Evolutionary conservation across 2,329 filamentous ascomycete genomes (phyloP).

Genomic region (Aspergillus fumigatiaffinis): DNA sequence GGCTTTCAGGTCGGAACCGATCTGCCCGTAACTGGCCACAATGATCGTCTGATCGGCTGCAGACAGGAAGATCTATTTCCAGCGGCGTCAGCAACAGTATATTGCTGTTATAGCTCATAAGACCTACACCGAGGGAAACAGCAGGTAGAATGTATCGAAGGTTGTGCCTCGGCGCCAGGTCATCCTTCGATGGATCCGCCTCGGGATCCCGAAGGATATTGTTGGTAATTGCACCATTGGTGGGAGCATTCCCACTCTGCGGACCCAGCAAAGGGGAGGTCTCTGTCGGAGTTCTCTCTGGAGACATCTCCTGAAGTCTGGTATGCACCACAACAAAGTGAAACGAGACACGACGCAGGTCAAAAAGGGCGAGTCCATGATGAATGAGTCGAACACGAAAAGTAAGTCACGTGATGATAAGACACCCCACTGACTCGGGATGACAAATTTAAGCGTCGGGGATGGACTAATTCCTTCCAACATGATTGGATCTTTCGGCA

Average conservation of each 20-base stretch:
- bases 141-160: conserved; percentile 60
- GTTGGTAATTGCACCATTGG: conserved; percentile 21
- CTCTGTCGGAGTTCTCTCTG: conserved; percentile 30
- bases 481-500: neutral
- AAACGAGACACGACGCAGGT: conserved; percentile 2
- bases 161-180: conserved; percentile 47
- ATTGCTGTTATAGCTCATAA: neutral
- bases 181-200: conserved; percentile 17
- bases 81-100: neutral
- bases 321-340: neutral
- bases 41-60: conserved; percentile 75
- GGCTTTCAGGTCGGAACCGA: conserved; percentile 70
- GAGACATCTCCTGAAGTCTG: conserved; percentile 18
- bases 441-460: conserved; percentile 1
- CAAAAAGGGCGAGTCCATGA: conserved; percentile 1
- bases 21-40: conserved; percentile 72
- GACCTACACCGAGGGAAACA: conserved; percentile 57
- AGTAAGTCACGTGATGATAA: conserved; percentile 19
- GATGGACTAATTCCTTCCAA: neutral
- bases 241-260: conserved; percentile 18
- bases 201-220: conserved; percentile 16
- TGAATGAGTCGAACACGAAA: neutral
- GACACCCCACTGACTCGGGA: neutral
- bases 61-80: conserved; percentile 62
- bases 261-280: conserved; percentile 45